phyloP scores from a whole-genome alignment of 257 asterid genomes.

The Penstemon davidsonii region DNA sequence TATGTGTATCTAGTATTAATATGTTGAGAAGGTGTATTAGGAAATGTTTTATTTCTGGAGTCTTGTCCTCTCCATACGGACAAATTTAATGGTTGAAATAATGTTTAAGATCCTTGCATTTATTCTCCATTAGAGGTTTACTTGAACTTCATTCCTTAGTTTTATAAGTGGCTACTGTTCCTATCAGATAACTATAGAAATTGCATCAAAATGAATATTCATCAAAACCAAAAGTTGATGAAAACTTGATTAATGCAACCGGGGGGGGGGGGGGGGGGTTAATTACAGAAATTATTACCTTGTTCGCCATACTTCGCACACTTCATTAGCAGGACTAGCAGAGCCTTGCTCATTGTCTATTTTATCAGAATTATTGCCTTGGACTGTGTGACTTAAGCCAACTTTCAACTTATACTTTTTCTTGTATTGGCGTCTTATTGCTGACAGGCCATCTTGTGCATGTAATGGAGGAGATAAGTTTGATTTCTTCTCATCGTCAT shows the following conservation, averaged over 20 bases:
- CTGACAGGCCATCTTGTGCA: slow-evolving; percentile 63
- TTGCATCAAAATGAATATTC: slow-evolving; percentile 20
- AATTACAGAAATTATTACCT: slow-evolving; percentile 47
- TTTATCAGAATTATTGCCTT: slow-evolving; percentile 34
- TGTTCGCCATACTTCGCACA: slow-evolving; percentile 79
- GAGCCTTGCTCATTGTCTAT: slow-evolving; percentile 41
- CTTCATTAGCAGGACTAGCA: slow-evolving; percentile 37
- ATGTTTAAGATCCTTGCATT: no score
- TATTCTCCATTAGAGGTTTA: no score
- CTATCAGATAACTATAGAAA: neutral
- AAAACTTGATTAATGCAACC: neutral
- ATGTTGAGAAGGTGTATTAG: no score
- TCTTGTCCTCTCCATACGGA: no score
- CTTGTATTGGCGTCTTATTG: slow-evolving; percentile 63
- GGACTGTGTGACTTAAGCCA: slow-evolving; percentile 40
- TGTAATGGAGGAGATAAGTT: slow-evolving; percentile 36
- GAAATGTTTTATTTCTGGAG: no score
- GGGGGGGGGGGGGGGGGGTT: neutral
- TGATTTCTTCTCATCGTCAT: slow-evolving; percentile 35
- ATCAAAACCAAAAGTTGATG: slow-evolving; percentile 9
- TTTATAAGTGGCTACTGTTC: no score
- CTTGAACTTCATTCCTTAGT: no score
- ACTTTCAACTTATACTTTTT: slow-evolving; percentile 75
- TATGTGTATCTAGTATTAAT: no score
- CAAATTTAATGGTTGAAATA: no score